Conservation (phyloP, 306 rosid genomes). For the Alnus rubra region DNA sequence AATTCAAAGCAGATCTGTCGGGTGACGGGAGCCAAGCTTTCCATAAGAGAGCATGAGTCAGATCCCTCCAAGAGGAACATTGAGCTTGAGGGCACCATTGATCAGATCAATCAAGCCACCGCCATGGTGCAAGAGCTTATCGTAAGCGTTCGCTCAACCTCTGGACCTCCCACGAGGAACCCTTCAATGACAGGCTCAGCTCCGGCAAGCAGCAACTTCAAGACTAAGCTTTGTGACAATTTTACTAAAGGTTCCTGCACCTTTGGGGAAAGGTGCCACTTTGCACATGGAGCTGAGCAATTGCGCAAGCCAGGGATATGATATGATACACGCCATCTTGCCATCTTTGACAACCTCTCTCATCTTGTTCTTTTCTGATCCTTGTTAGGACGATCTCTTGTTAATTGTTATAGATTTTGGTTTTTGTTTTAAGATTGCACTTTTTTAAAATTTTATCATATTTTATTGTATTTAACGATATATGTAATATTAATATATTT, state of each 20-base stretch:
- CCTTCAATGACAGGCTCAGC: constrained; percentile 27
- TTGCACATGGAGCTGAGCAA: constrained; percentile 78
- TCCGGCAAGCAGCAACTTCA: constrained; percentile 53
- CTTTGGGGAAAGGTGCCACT: constrained; percentile 84
- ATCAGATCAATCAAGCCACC: constrained; percentile 78
- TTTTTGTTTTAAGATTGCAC: neutral
- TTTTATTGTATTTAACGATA: too few relatives aligned
- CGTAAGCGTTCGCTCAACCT: constrained; percentile 51
- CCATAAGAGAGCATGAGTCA: constrained; percentile 70
- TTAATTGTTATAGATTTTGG: neutral
- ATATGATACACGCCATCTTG: constrained; percentile 20
- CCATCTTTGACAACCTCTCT: neutral
- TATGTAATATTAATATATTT: too few relatives aligned
- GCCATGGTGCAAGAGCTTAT: constrained; percentile 85
- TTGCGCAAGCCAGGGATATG: constrained; percentile 57
- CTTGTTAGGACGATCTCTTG: neutral
- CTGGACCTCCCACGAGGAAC: constrained; percentile 50
- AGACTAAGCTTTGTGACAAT: constrained; percentile 79
- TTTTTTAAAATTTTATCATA: neutral
- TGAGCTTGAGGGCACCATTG: constrained; percentile 83
- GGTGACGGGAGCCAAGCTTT: constrained; percentile 76
- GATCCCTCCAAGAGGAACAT: constrained; percentile 74
- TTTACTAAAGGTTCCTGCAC: constrained; percentile 75
- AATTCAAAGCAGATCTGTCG: constrained; percentile 84
- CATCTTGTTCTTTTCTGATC: neutral